phyloP scores from a whole-genome alignment of 1,284 basidiomycete species.

The Leccinum subrobustum region DNA sequence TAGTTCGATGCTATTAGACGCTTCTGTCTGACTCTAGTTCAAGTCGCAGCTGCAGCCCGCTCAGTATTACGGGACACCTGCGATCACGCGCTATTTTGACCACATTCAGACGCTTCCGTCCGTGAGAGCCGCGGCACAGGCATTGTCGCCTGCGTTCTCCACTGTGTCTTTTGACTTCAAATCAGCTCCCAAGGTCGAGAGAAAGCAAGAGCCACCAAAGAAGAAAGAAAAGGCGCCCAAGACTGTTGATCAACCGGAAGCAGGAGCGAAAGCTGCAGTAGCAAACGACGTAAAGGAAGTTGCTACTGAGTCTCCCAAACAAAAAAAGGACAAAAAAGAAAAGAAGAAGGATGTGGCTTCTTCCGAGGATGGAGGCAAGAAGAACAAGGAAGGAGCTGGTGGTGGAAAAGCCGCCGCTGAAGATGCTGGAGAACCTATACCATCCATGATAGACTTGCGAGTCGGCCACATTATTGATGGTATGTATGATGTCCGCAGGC shows the following conservation, averaged over 20 bases:
- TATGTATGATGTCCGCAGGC: slow-evolving; percentile 38
- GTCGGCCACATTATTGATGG: slow-evolving; percentile 90
- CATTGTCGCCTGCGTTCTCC: slow-evolving; percentile 56
- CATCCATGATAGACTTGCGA: slow-evolving; percentile 93
- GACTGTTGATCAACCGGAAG: slow-evolving; percentile 34
- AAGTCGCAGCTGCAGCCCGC: slow-evolving; percentile 66
- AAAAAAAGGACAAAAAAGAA: slow-evolving; percentile 49
- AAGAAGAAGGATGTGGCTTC: slow-evolving; percentile 51
- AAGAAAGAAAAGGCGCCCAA: slow-evolving; percentile 80
- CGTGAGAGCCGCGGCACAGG: slow-evolving; percentile 55
- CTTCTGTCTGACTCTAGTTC: slow-evolving; percentile 16
- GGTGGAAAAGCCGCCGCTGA: slow-evolving; percentile 47
- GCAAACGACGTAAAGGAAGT: slow-evolving; percentile 29
- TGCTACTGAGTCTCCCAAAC: slow-evolving; percentile 36
- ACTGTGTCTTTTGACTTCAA: slow-evolving; percentile 71
- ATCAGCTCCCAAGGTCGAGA: slow-evolving; percentile 70
- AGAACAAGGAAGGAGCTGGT: slow-evolving; percentile 42
- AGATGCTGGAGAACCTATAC: slow-evolving; percentile 75
- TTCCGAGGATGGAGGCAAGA: slow-evolving; percentile 38
- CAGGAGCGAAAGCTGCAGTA: slow-evolving; percentile 29
- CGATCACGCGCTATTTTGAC: slow-evolving; percentile 90
- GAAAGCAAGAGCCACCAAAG: slow-evolving; percentile 71
- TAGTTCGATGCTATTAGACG: neutral
- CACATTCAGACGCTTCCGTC: slow-evolving; percentile 78
- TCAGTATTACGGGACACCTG: slow-evolving; percentile 74